A percentile compares a stretch with the other conserved stretches of the same genome.
Evolutionary conservation across 1,139 yeast genomes (phyloP).

Genomic region (Yamadazyma triangularis): DNA sequence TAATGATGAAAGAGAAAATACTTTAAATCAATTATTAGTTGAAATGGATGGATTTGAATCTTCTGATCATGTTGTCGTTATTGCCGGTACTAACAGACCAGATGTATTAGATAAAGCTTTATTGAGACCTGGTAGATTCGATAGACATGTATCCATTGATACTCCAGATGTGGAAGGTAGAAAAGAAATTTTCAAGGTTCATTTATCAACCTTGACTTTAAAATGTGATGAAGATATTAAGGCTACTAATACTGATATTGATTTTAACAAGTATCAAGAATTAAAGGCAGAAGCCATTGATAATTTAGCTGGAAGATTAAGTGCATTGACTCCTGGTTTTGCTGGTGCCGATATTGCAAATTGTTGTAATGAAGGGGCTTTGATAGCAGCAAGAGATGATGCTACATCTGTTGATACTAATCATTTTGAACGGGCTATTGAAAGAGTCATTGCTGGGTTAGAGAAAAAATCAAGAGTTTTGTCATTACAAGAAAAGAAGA

Average conservation of each 20-base stretch:
- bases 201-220: constrained; percentile 51
- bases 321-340: constrained; percentile 80
- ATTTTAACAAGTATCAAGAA: constrained; percentile 46
- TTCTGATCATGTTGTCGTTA: constrained; percentile 71
- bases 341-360: constrained; percentile 87
- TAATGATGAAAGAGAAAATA: constrained; percentile 78
- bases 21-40: constrained; percentile 71
- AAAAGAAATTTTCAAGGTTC: constrained; percentile 69
- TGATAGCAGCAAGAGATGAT: constrained; percentile 71
- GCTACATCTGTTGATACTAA: constrained; percentile 49
- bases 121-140: constrained; percentile 82
- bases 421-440: constrained; percentile 78
- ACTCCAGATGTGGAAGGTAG: constrained; percentile 77
- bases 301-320: constrained; percentile 63
- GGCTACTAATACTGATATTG: constrained; percentile 34
- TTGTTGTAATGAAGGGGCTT: constrained; percentile 79
- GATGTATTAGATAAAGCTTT: constrained; percentile 75
- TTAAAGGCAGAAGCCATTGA: constrained; percentile 47
- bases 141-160: constrained; percentile 70
- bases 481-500: constrained; percentile 66
- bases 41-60: constrained; percentile 84
- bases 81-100: constrained; percentile 81
- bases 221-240: constrained; percentile 38
- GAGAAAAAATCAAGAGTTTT: constrained; percentile 68
- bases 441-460: constrained; percentile 76